Base-by-base conservation (phyloP, 345 rosid genomes). In the Mangifera indica region DNA sequence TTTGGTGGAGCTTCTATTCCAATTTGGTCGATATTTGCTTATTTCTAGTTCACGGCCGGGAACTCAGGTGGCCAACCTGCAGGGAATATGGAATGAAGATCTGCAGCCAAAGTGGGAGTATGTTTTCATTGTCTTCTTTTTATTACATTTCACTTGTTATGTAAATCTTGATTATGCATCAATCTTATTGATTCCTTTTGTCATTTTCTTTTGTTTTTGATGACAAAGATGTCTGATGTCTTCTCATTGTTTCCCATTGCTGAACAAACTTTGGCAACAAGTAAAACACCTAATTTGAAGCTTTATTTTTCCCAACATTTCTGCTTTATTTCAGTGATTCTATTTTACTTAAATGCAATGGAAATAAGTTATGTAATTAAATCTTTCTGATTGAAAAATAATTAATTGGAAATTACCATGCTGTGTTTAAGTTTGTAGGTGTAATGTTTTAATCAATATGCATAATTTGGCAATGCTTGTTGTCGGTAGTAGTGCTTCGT, bases 41-140 rank as follows among this genome's bases (percentile, higher is more conserved):
- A 91, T 95, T 73, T 88, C 99, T 76, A 88, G 84, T 75, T 95
- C 99, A 55, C 78, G 91, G 69, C 97, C 97, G 1, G 93, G 99
- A 84, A 89, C 96, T 60, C 99, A 87, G 73, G 97, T 91, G 65
- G 90, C 98, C 67, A 95, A 92, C 81, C 82, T 92, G 77, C 97
- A 92, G 71, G 99, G 99, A 49, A 87, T 95, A 76, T 95, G 99
- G 99, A 95, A 89, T 84, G 82, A 81, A 65, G 92, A 89, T 83
- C 69, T 87, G 70, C 82, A 77, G 48, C 99, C 98, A 22, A 80
- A 77, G 53, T 95, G 98, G 98, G 99, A 95, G 98, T 95, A 86
- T 10, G 97, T 82, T 66, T 68, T 7, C 26, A 54, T 29, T 78
- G 22, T 62, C 25, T 67, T 60, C 51, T 55, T 51, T 48, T 51